Conservation (phyloP, 1,139 yeast species). For the Yamadazyma diddensiae region DNA sequence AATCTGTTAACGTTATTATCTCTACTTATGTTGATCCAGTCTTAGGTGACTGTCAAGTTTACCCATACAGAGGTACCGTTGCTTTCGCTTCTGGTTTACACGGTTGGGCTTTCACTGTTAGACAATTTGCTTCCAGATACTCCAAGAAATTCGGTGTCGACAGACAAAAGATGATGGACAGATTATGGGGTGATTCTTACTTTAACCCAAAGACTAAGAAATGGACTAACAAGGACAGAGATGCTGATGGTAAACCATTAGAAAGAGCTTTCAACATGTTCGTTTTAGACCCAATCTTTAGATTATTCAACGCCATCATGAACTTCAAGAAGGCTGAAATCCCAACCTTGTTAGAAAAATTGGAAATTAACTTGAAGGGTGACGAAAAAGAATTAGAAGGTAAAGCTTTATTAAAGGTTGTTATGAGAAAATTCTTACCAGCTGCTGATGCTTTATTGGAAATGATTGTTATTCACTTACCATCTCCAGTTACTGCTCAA, state of each 20-base stretch:
- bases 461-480: conserved; percentile 98
- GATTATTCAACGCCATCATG: conserved; percentile 54
- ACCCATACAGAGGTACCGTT: conserved; percentile 99
- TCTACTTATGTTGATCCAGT: conserved; percentile 90
- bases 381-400: conserved; percentile 98
- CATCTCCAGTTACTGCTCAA: conserved; percentile 99
- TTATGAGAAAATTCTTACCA: conserved; percentile 99
- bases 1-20: conserved; percentile 97
- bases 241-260: conserved; percentile 90
- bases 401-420: conserved; percentile 96
- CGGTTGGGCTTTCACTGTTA: conserved; percentile 99
- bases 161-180: conserved; percentile 95
- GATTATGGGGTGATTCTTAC: conserved; percentile 99
- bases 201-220: conserved; percentile 99
- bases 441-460: conserved; percentile 99
- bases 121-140: conserved; percentile 98
- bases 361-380: conserved; percentile 85
- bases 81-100: conserved; percentile 99
- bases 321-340: conserved; percentile 84
- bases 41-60: conserved; percentile 96
- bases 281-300: conserved; percentile 98
- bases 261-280: conserved; percentile 99
- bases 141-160: conserved; percentile 99
- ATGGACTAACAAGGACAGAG: conserved; percentile 97
- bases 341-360: conserved; percentile 83